These are phyloP conservation scores for Stevia rebaudiana DNA, from an alignment of 140 eudicot species.

Conservation along the genomic window DNA sequence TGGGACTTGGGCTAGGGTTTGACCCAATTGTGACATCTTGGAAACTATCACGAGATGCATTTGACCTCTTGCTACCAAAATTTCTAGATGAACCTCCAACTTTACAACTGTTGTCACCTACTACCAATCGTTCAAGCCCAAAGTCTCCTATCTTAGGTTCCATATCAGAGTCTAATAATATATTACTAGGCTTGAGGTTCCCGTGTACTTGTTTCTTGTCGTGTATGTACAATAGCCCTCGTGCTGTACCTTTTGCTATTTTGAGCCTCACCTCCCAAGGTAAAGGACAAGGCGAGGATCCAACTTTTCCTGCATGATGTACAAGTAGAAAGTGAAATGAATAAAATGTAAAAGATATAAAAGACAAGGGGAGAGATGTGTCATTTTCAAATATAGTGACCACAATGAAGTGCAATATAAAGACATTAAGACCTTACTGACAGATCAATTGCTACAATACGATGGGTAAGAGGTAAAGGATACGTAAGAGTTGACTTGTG, in stretches of 20 bases:
- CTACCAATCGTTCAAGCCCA: conserved; percentile 73
- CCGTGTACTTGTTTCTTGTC: conserved; percentile 97
- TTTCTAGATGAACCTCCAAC: conserved; percentile 69
- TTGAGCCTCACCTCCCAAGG: conserved; percentile 90
- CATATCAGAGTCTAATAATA: conserved; percentile 69
- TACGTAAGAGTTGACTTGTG: conserved; percentile 50
- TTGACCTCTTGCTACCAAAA: conserved; percentile 89
- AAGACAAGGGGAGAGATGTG: conserved; percentile 10
- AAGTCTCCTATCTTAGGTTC: conserved; percentile 96
- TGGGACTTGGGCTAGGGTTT: conserved; percentile 80
- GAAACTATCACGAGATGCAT: conserved; percentile 82
- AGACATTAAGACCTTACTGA: conserved; percentile 10
- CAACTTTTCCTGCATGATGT: conserved; percentile 58
- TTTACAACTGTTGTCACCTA: conserved; percentile 61
- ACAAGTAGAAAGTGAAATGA: conserved; percentile 16
- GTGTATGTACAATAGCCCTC: conserved; percentile 85
- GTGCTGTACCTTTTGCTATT: conserved; percentile 91
- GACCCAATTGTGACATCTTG: conserved; percentile 52
- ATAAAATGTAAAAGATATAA: neutral
- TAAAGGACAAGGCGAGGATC: conserved; percentile 84
- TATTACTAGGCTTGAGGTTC: conserved; percentile 86
- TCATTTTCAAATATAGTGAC: conserved; percentile 36
- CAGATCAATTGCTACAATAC: conserved; percentile 35
- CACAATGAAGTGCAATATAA: conserved; percentile 1
- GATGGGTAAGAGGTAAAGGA: conserved; percentile 26